Evolutionary conservation across 1,284 basidiomycete genomes (phyloP).

Genomic region (Rhodotorula sp.): DNA sequence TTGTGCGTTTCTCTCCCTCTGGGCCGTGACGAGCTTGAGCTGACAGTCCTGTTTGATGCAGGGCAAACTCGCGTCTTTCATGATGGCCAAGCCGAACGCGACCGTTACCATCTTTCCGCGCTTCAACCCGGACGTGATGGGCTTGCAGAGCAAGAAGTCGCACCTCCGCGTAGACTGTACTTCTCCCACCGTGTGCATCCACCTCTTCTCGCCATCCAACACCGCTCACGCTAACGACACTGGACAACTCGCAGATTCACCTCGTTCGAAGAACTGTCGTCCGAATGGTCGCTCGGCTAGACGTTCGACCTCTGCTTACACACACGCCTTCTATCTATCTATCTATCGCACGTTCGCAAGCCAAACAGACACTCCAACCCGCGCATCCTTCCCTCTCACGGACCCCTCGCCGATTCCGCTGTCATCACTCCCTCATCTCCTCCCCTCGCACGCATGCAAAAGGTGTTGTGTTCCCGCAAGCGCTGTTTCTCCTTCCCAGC

Average conservation of each 20-base stretch:
- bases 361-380: too few relatives aligned
- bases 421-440: too few relatives aligned
- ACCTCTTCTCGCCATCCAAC: background rate
- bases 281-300: conserved; percentile 18
- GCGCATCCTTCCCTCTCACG: too few relatives aligned
- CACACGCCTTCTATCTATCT: too few relatives aligned
- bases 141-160: conserved; percentile 14
- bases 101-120: conserved; percentile 34
- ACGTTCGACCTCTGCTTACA: background rate
- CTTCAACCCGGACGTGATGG: conserved; percentile 30
- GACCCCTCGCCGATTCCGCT: too few relatives aligned
- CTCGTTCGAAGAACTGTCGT: conserved; percentile 11
- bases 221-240: background rate
- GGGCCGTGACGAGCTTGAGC: background rate
- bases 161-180: conserved; percentile 31
- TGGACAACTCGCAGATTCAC: conserved; percentile 9
- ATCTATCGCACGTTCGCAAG: too few relatives aligned
- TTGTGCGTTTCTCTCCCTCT: background rate
- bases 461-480: too few relatives aligned
- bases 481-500: too few relatives aligned
- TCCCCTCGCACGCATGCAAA: too few relatives aligned
- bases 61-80: conserved; percentile 34
- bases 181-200: conserved; percentile 23
- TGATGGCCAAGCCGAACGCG: conserved; percentile 25
- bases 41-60: background rate